These are phyloP conservation scores for Cynanchum wilfordii DNA, from an alignment of 257 asterid genomes.

Conservation along the genomic window DNA sequence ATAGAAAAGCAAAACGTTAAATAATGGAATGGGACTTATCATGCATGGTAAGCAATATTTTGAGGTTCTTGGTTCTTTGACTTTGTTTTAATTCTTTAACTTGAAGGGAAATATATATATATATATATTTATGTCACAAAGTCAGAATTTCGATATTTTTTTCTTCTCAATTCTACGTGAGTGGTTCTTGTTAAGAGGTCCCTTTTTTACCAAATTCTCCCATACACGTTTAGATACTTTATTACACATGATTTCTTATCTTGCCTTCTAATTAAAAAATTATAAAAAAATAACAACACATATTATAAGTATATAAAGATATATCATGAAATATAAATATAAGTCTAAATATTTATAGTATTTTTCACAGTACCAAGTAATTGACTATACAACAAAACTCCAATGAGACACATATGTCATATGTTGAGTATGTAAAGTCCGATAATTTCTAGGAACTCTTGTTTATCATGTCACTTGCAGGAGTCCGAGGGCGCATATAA, in stretches of 20 bases:
- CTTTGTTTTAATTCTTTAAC: neutral
- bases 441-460: no score
- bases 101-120: neutral
- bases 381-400: no score
- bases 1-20: neutral
- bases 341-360: no score
- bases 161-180: neutral
- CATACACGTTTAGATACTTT: neutral
- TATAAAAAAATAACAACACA: no score
- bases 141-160: neutral
- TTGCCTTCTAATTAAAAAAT: neutral
- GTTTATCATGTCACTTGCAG: no score
- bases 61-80: conserved; percentile 2
- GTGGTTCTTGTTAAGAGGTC: neutral
- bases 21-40: neutral
- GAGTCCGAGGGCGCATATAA: no score
- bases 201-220: neutral
- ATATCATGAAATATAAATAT: neutral
- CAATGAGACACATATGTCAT: no score
- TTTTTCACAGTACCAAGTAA: no score
- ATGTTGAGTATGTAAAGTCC: no score
- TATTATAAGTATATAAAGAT: neutral
- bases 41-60: neutral
- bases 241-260: neutral
- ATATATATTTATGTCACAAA: neutral